phyloP scores from a whole-genome alignment of 768 basidiomycete species.

The Agaricus bisporus region DNA sequence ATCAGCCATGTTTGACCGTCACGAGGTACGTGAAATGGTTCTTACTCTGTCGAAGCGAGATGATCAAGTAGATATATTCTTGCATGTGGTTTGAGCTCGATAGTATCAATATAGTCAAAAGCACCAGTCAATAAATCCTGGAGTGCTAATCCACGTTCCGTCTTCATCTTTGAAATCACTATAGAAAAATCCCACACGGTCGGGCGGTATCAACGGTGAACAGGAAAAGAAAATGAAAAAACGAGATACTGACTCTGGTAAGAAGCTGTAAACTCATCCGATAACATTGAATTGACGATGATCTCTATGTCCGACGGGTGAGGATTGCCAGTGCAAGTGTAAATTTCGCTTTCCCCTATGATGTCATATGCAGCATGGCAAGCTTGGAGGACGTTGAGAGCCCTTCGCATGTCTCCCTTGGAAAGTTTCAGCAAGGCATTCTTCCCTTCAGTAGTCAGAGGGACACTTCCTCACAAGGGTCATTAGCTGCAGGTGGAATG shows the following conservation, averaged over 20 bases:
- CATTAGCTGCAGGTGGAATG: background rate
- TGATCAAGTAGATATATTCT: constrained; percentile 89
- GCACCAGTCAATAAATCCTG: constrained; percentile 92
- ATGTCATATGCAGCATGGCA: constrained; percentile 95
- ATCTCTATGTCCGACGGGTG: constrained; percentile 92
- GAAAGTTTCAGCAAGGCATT: constrained; percentile 90
- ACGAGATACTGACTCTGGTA: constrained; percentile 57
- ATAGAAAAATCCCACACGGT: background rate
- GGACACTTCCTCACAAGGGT: constrained; percentile 52
- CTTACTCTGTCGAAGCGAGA: constrained; percentile 93
- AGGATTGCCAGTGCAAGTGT: constrained; percentile 95
- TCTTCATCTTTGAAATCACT: constrained; percentile 88
- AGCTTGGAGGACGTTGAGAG: constrained; percentile 93
- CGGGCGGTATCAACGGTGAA: constrained; percentile 1
- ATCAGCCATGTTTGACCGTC: background rate
- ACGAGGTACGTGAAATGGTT: constrained; percentile 10
- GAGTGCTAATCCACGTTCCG: constrained; percentile 87
- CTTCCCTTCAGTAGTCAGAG: constrained; percentile 80
- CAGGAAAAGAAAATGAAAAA: background rate
- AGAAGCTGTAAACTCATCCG: constrained; percentile 90
- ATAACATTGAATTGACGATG: constrained; percentile 92
- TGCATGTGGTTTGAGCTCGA: constrained; percentile 84
- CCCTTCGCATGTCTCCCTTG: constrained; percentile 95
- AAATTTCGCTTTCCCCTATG: constrained; percentile 86
- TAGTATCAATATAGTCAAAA: constrained; percentile 82